Base-by-base conservation (phyloP, 2,329 filamentous ascomycete species). In the Penicillium sp. region DNA sequence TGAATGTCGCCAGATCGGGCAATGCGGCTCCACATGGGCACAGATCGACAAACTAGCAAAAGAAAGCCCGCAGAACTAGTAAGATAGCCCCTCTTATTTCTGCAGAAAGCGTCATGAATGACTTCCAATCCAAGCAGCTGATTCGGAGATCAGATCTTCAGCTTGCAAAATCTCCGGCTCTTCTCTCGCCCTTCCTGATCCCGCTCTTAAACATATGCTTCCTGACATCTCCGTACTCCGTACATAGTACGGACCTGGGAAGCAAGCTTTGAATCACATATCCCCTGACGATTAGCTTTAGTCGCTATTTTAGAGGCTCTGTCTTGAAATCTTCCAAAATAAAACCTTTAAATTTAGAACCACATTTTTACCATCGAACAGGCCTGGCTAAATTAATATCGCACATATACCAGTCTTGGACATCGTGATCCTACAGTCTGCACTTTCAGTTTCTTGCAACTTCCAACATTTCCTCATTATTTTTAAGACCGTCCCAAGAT, bases 381-480 rank as follows among this genome's bases (percentile, higher is more conserved):
- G 24, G 5, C 5, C 8, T 27, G 24, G 16, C 13, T 47, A 52
- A 27, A 52, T 52, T 14, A 52, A 22, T 22, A 52, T 52, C 18
- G 43, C 49, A 36, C 36, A 42, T 7, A 52, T 47, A 22, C 44
- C 49, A 36, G 46, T 52, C 24, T 52, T 43, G 13, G 27, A 29
- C 49, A 52, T 52, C 22, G 49, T 52, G 18, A 13, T 52, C n/a
- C 49, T 31, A 11, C 49, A 47, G 36, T 52, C 49, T 7, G 49
- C 49, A 5, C 38, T 36, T 14, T 40, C 36, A 14, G 43, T 47
- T 45, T 52, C 49, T 16, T 52, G 49, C 38, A 52, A 21, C 27
- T 43, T 34, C 49, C 49, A 52, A 6, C 49, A 52, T 10, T 38
- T 52, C 13, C 21, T 47, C n/a, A 52, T 47, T 8, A 47, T 52